phyloP scores from a whole-genome alignment of 1,284 basidiomycete species.

The Apiotrichum gracile region DNA sequence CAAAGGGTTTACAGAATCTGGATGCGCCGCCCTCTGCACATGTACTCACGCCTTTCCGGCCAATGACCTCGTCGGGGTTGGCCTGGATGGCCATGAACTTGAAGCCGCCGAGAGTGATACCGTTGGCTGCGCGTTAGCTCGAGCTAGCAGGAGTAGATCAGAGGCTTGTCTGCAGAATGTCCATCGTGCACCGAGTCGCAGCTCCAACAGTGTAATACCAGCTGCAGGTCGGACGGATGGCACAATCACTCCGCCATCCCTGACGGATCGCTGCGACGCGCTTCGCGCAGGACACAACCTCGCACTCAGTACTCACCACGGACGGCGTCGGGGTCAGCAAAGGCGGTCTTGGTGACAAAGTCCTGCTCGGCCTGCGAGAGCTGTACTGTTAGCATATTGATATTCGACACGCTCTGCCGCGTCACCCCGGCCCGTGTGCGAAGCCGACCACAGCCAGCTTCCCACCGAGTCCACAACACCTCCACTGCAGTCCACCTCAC shows the following conservation, averaged over 20 bases:
- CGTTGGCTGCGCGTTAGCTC: constrained; percentile 49
- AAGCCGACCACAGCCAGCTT: not conserved
- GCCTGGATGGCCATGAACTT: constrained; percentile 76
- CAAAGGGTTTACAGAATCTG: too few species aligned
- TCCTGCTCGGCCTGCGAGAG: constrained; percentile 70
- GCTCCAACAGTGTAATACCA: not conserved
- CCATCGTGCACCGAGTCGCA: too few species aligned
- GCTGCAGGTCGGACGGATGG: too few species aligned
- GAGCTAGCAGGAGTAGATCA: too few species aligned
- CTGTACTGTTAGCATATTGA: constrained; percentile 53
- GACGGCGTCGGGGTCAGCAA: constrained; percentile 50
- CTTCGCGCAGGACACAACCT: not conserved
- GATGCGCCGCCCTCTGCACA: too few species aligned
- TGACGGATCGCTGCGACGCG: too few species aligned
- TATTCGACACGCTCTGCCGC: too few species aligned
- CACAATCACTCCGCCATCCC: too few species aligned
- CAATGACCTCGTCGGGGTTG: constrained; percentile 62
- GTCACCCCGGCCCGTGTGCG: too few species aligned
- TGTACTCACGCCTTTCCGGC: constrained; percentile 70
- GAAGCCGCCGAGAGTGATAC: constrained; percentile 63
- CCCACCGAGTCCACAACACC: not conserved
- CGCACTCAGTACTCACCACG: constrained; percentile 44
- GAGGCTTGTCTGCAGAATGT: too few species aligned
- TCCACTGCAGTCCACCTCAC: not conserved
- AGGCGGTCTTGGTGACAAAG: constrained; percentile 55